These are phyloP conservation scores for Coemansia sp. DNA, from an alignment of 192 early-diverging fungal species.

Conservation along the genomic window DNA sequence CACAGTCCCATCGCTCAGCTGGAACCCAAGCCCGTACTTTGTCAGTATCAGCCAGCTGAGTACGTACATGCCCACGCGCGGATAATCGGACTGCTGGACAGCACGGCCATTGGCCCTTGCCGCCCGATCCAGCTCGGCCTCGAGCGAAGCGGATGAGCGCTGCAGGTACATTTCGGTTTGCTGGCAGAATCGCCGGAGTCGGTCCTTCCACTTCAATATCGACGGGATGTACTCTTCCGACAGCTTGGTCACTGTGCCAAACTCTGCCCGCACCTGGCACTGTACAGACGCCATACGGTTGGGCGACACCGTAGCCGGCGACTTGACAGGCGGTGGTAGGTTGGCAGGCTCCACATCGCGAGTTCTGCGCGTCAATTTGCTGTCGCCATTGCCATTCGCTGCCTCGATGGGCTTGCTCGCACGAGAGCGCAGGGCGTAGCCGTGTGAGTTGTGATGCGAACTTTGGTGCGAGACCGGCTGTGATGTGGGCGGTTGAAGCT, in stretches of 20 bases:
- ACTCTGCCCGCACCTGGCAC: conserved; percentile 38
- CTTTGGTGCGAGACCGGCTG: not conserved
- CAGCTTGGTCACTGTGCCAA: conserved; percentile 45
- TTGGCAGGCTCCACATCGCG: not conserved
- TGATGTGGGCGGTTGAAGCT: not conserved
- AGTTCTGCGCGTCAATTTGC: conserved; percentile 1
- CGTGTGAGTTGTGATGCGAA: conserved; percentile 13
- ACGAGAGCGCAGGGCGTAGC: conserved; percentile 38
- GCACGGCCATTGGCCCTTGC: not conserved
- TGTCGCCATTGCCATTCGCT: not conserved
- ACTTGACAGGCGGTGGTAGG: not conserved
- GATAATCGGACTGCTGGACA: conserved; percentile 10
- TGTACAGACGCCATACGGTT: not conserved
- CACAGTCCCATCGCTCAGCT: conserved; percentile 79
- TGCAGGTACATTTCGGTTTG: conserved; percentile 27
- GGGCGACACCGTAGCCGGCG: not conserved
- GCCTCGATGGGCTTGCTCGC: conserved; percentile 2
- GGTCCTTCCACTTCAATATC: conserved; percentile 43
- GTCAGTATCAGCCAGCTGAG: conserved; percentile 85
- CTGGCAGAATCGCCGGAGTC: conserved; percentile 35
- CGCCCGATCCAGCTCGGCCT: conserved; percentile 22
- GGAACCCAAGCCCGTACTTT: conserved; percentile 91
- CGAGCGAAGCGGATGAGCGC: conserved; percentile 28
- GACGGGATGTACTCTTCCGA: conserved; percentile 51
- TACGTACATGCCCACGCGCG: conserved; percentile 69